Base-by-base conservation (phyloP, 768 basidiomycete genomes). In the Suillus tomentosus region DNA sequence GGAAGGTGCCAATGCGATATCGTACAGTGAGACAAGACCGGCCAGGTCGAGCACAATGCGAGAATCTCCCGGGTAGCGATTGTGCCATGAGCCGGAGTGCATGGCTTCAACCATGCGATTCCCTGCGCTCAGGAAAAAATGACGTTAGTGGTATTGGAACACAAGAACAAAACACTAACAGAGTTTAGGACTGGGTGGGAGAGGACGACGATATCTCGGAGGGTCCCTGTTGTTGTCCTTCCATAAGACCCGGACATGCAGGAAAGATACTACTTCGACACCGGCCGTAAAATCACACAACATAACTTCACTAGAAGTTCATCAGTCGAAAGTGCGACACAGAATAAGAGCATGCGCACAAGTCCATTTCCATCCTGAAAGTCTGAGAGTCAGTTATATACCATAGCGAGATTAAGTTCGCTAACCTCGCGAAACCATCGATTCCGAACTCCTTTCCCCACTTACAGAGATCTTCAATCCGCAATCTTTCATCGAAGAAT, bases 221-320 rank as follows among this genome's bases (percentile, higher is more conserved):
- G 27, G 42, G 27, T 34, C 7, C 13, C 36, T 8, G 0, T 17
- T 17, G 34, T 1, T 11, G 10, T 34, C 31, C 19, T 54, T n/a
- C 17, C 2, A 5, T 22, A n/a, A 17, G 19, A 45, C 43, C 14
- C 50, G 50, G 43, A 83, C 66, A 47, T 80, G 74, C 5, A 76
- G 65, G 66, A 81, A 79, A n/a, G 82, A 80, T 7, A 79, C 75
- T 3, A 75, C 66, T 10, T 77, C 70, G 7, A 84, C 70, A 3
- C 80, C 81, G 1, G 71, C 66, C 1, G 72, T 76, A 65, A 85
- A 83, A 65, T 83, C 76, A 65, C 83, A 84, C 9, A 83, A 71
- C 78, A 82, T 81, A 17, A 82, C 71, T 69, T 85, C 84, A 64
- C 82, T 84, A 53, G 31, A 34, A 40, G 14, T 39, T 34, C 22